A percentile compares a stretch with the other conserved stretches of the same genome.
Evolutionary conservation across 1,284 basidiomycete species (phyloP).

Genomic region (Ustilago trichophora): DNA sequence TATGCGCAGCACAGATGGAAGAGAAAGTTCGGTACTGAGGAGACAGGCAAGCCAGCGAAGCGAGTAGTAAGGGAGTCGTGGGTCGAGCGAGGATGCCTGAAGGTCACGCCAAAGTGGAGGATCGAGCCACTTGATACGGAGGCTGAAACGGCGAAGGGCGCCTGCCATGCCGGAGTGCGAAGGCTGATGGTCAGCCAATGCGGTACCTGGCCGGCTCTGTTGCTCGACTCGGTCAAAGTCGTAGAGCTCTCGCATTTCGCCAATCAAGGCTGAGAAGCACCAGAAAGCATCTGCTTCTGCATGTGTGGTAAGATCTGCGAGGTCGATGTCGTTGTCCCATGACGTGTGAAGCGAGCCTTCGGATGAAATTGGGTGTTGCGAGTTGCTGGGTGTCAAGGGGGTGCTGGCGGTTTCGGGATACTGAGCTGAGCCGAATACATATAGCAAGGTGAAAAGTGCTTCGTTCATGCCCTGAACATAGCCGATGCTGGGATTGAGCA

Average conservation of each 20-base stretch:
- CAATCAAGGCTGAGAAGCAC: slow-evolving; percentile 63
- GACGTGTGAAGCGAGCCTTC: neutral
- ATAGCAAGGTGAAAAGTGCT: slow-evolving; percentile 59
- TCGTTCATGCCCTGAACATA: slow-evolving; percentile 66
- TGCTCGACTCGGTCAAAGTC: slow-evolving; percentile 60
- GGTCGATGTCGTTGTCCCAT: slow-evolving; percentile 29
- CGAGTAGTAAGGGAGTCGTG: slow-evolving; percentile 62
- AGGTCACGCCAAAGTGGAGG: slow-evolving; percentile 50
- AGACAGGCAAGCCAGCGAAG: slow-evolving; percentile 64
- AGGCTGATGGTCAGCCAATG: slow-evolving; percentile 8
- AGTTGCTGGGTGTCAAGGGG: slow-evolving; percentile 14
- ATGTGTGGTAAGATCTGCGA: slow-evolving; percentile 26
- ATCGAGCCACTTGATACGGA: slow-evolving; percentile 54
- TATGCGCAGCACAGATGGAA: slow-evolving; percentile 53
- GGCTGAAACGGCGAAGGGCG: slow-evolving; percentile 52
- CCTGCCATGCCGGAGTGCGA: slow-evolving; percentile 50
- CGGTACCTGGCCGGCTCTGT: slow-evolving; percentile 19
- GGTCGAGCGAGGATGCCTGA: slow-evolving; percentile 48
- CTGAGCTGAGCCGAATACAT: slow-evolving; percentile 45
- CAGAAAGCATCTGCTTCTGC: slow-evolving; percentile 65
- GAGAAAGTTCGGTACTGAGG: slow-evolving; percentile 57
- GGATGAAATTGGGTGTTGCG: slow-evolving; percentile 3
- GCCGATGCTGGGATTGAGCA: slow-evolving; percentile 62
- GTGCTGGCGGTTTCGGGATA: slow-evolving; percentile 4
- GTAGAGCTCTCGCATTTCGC: slow-evolving; percentile 63